Evolutionary conservation across 192 early-diverging fungal genomes (phyloP), one percentile per base, ranked within the genome.

Genomic region (Podila horticola): DNA sequence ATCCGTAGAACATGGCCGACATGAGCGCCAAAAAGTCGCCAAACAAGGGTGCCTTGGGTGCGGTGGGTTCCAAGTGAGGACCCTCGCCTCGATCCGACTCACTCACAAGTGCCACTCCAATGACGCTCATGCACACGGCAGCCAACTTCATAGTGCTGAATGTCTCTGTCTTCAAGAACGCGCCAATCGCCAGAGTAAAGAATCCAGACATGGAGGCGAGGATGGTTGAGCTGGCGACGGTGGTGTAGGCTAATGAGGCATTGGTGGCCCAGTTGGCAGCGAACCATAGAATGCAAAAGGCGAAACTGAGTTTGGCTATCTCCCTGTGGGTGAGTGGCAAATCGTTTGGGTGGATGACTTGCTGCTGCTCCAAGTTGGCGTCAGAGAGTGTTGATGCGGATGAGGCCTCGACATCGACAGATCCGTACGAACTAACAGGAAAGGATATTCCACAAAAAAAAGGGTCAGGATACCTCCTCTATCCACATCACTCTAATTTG

Each of bases 281-380:
- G 86, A 95, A 95, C 94, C 94, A 95, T 59, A 94, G 82, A 17
- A 92, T 75, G 74, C 93, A 93, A 74, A 95, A 95, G 0, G 74
- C 74, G 28, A 91, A 71, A 0, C 92, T 89, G 49, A 93, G 84
- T 65, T 86, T 68, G 0, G 90, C 89, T 10, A 90, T 88, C 82
- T 92, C 86, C 30, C 72, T 58, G 61, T 74, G 49, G 24, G 48
- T 30, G 28, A 69, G 58, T 17, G 69, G 71, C 7, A 41, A 45
- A 5, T 74, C 69, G 12, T 49, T 31, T 30, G 65, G 26, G 17
- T 38, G 41, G n/a, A 60, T 45, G 5, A 29, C 57, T 12, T 24
- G 52, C 52, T 55, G 52, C 24, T n/a, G 24, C 24, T 55, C 52
- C 52, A 55, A 10, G n/a, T 55, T 20, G 41, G 49, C 64, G 11